Base-by-base conservation (phyloP, 306 rosid genomes). In the Begonia fuchsioides region DNA sequence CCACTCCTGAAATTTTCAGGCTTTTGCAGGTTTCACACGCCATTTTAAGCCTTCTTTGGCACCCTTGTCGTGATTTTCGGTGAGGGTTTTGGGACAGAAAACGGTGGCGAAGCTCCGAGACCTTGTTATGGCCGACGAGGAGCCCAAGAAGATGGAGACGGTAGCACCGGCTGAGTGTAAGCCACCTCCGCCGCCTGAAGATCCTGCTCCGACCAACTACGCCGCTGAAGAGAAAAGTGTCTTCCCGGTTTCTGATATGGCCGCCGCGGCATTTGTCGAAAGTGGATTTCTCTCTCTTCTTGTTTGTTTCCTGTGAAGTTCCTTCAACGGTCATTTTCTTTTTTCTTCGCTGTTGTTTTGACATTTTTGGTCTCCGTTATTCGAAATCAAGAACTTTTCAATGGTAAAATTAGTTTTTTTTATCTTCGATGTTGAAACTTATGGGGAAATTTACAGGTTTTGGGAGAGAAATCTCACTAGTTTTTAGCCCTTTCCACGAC, bases 91-190 rank as follows among this genome's bases (percentile, higher is more conserved):
- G 5, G 19, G 15, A 8, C 9, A 1, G 7, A 35, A 18, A 51
- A 41, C 50, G 9, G 69, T 68, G 72, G 69, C 67, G 13, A 69
- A 69, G 66, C 57, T 69, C 1, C 58, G 60, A 39, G 72, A 53
- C 8, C 47, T 58, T 63, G 61, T 41, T 39, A 86, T 81, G 96
- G 86, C 41, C 12, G 90, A 64, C 19, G 74, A 79, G 32, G 72
- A 43, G 43, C 44, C 73, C 32, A 57, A 38, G 52, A 68, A 63
- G 14, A 54, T 35, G 6, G 62, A 76, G 49, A 39, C 50, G 39
- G 63, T 67, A 43, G 8, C 35, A 26, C 35, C 35, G 35, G 35
- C 35, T 26, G 35, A 26, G 35, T 26, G 8, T 26, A 26, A 26
- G 35, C 35, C 35, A 26, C 35, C 58, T 38, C 54, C 43, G 10